Conservation (phyloP, 768 basidiomycete species). For the Suillus occidentalis region DNA sequence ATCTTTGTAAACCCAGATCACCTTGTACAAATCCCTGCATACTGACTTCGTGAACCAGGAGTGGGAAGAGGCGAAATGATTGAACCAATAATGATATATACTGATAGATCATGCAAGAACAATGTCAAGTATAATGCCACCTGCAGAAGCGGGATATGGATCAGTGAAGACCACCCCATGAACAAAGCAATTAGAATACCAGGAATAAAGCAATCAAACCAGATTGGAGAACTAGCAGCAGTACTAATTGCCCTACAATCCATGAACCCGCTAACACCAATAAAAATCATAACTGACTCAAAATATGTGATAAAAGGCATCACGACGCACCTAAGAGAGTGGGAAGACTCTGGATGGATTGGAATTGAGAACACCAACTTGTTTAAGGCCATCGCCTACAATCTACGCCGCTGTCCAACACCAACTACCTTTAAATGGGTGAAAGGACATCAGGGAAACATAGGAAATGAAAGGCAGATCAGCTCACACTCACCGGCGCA, state of each 20-base stretch:
- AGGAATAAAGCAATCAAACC: slow-evolving; percentile 7
- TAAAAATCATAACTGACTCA: slow-evolving; percentile 9
- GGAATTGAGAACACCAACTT: neutral
- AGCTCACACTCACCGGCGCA: too few relatives aligned
- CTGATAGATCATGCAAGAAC: slow-evolving; percentile 23
- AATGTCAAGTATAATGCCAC: slow-evolving; percentile 18
- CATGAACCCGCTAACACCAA: neutral
- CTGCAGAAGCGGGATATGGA: slow-evolving; percentile 19
- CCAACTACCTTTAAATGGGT: neutral
- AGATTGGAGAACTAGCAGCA: slow-evolving; percentile 13
- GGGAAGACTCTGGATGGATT: neutral
- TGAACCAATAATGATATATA: slow-evolving; percentile 15
- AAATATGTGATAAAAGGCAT: neutral
- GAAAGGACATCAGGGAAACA: neutral
- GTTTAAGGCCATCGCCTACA: neutral
- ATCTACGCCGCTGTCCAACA: neutral
- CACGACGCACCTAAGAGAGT: slow-evolving; percentile 2
- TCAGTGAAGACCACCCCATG: neutral
- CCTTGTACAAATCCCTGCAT: neutral
- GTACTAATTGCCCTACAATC: neutral
- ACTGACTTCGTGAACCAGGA: neutral
- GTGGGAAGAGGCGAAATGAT: too few relatives aligned
- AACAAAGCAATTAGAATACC: slow-evolving; percentile 10
- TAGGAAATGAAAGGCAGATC: neutral
- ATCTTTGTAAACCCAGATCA: neutral